Conservation (phyloP, 1,284 basidiomycete species). For the Pterulicium gracile region DNA sequence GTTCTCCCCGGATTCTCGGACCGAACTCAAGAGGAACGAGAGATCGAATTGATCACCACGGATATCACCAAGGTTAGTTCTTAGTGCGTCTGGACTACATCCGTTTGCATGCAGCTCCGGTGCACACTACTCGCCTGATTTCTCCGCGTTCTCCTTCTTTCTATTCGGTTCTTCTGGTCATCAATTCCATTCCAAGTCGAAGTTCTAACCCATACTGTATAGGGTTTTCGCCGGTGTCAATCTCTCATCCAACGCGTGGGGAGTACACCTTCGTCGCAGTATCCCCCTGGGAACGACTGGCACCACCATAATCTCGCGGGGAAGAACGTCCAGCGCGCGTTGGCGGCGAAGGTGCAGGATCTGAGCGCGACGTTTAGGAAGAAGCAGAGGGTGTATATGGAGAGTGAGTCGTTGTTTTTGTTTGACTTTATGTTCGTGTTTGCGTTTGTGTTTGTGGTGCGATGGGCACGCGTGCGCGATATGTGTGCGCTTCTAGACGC, state of each 20-base stretch:
- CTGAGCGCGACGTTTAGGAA: constrained; percentile 90
- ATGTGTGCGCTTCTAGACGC: too few relatives aligned
- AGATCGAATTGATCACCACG: constrained; percentile 81
- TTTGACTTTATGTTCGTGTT: constrained; percentile 12
- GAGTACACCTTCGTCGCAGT: constrained; percentile 33
- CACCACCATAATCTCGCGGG: constrained; percentile 61
- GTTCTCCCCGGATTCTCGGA: constrained; percentile 94
- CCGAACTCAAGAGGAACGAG: constrained; percentile 84
- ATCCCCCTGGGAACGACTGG: constrained; percentile 34
- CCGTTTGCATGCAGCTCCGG: neutral
- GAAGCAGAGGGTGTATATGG: constrained; percentile 96
- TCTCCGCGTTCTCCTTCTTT: too few relatives aligned
- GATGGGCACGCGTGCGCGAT: too few relatives aligned
- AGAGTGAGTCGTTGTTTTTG: constrained; percentile 56
- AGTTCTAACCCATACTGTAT: constrained; percentile 6
- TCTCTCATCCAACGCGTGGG: constrained; percentile 68
- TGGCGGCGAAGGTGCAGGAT: constrained; percentile 92
- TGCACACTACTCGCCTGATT: too few relatives aligned
- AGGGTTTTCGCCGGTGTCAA: constrained; percentile 85
- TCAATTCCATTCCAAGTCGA: constrained; percentile 13
- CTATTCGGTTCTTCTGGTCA: constrained; percentile 10
- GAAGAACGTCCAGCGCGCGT: constrained; percentile 93
- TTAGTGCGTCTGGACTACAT: neutral
- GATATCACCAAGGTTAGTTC: constrained; percentile 76
- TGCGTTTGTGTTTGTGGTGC: constrained; percentile 9